Conservation (phyloP, 2,329 filamentous ascomycete genomes). For the Aureobasidium sp. region DNA sequence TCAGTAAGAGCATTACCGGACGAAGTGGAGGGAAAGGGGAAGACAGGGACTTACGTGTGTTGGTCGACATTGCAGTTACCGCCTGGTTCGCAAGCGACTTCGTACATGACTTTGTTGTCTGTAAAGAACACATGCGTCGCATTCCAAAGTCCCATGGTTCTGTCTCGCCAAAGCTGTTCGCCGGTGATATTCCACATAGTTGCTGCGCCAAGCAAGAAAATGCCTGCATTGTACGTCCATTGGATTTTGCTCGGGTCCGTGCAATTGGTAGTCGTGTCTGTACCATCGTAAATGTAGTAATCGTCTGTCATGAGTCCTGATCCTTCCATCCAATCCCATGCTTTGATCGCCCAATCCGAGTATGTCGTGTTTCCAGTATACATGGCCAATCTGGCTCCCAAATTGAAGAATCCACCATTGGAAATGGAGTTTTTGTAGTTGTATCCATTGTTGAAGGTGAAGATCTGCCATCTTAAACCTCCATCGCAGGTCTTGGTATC, state of each 20-base stretch:
- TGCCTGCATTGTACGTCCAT: slow-evolving; percentile 45
- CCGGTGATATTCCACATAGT: slow-evolving; percentile 52
- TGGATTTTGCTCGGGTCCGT: slow-evolving; percentile 37
- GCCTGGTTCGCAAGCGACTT: slow-evolving; percentile 56
- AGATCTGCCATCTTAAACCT: slow-evolving; percentile 83
- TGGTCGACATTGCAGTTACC: slow-evolving; percentile 61
- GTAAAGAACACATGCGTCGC: slow-evolving; percentile 50
- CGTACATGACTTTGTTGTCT: slow-evolving; percentile 51
- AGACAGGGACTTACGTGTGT: slow-evolving; percentile 27
- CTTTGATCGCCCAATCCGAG: slow-evolving; percentile 50
- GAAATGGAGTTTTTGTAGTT: slow-evolving; percentile 80
- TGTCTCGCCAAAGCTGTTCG: slow-evolving; percentile 24
- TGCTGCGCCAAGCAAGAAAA: slow-evolving; percentile 49
- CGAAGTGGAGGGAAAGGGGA: neutral
- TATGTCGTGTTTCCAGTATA: slow-evolving; percentile 47
- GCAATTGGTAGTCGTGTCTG: slow-evolving; percentile 39
- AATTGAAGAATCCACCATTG: slow-evolving; percentile 77
- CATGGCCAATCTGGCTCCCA: slow-evolving; percentile 50
- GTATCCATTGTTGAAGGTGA: slow-evolving; percentile 66
- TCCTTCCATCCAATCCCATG: slow-evolving; percentile 31
- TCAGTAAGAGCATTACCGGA: neutral
- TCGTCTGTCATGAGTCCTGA: slow-evolving; percentile 47
- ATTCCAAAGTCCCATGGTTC: slow-evolving; percentile 51
- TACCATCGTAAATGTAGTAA: slow-evolving; percentile 41
- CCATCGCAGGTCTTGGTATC: slow-evolving; percentile 60